phyloP scores from a whole-genome alignment of 2,329 filamentous ascomycete species.

The Aquanectria penicillioides region DNA sequence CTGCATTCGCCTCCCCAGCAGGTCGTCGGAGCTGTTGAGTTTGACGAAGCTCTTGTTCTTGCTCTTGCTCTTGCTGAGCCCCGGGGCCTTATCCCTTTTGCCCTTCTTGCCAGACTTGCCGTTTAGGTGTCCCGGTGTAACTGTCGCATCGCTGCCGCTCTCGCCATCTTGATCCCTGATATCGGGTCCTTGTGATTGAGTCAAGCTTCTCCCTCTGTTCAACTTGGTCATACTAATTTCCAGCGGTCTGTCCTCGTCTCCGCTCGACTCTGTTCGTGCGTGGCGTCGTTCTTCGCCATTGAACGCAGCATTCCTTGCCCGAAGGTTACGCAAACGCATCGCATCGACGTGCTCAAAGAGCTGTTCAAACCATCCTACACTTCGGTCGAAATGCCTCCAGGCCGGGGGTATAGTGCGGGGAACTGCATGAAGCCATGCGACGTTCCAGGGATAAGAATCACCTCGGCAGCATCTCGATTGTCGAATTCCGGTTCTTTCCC shows the following conservation, averaged over 20 bases:
- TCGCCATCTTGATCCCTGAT: constrained; percentile 27
- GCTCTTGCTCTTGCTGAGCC: constrained; percentile 49
- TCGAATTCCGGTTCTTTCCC: constrained; percentile 49
- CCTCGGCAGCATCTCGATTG: constrained; percentile 66
- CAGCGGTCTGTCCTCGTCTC: constrained; percentile 82
- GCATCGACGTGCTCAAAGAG: constrained; percentile 69
- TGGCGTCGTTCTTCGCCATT: constrained; percentile 43
- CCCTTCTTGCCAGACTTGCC: constrained; percentile 37
- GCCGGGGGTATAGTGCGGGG: constrained; percentile 88
- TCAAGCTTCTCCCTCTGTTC: constrained; percentile 47
- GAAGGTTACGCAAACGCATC: constrained; percentile 44
- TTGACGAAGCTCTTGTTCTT: constrained; percentile 61
- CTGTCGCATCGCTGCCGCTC: constrained; percentile 29
- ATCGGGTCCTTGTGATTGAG: constrained; percentile 30
- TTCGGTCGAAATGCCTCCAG: constrained; percentile 86
- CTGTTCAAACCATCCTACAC: constrained; percentile 83
- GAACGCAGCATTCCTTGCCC: constrained; percentile 20
- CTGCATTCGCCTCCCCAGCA: constrained; percentile 67
- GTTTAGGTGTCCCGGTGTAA: constrained; percentile 31
- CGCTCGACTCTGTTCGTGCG: constrained; percentile 67
- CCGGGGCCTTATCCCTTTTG: constrained; percentile 42
- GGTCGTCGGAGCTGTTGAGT: constrained; percentile 66
- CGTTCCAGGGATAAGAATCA: constrained; percentile 86
- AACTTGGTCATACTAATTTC: constrained; percentile 78
- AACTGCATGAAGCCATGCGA: constrained; percentile 96